Evolutionary conservation across 2,329 filamentous ascomycete genomes (phyloP).

Genomic region (Ceratocystis harringtonii): DNA sequence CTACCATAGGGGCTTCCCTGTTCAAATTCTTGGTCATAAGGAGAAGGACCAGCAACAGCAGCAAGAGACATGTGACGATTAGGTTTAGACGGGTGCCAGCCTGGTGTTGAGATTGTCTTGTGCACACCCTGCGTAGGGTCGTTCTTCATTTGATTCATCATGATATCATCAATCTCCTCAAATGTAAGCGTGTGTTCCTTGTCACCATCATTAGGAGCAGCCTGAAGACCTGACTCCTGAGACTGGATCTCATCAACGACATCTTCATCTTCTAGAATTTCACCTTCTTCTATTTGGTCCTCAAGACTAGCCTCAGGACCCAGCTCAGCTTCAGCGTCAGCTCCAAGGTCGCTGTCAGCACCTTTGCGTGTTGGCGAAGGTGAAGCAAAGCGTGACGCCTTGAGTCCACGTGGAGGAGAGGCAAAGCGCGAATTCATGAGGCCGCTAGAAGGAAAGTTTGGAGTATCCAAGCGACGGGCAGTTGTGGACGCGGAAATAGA

Average conservation of each 20-base stretch:
- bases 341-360: constrained; percentile 19
- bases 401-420: constrained; percentile 27
- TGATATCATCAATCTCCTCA: constrained; percentile 83
- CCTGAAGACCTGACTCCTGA: constrained; percentile 17
- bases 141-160: constrained; percentile 78
- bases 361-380: constrained; percentile 31
- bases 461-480: constrained; percentile 19
- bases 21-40: not conserved
- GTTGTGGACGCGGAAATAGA: not conserved
- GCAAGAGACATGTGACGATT: constrained; percentile 27
- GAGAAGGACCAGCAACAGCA: constrained; percentile 20
- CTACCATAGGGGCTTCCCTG: constrained; percentile 34
- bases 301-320: constrained; percentile 29
- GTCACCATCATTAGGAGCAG: constrained; percentile 21
- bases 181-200: constrained; percentile 37
- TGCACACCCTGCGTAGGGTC: constrained; percentile 63
- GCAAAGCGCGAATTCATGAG: constrained; percentile 36
- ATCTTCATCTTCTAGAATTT: constrained; percentile 18
- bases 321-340: not conserved
- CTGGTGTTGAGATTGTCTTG: constrained; percentile 30
- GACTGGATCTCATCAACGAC: constrained; percentile 14
- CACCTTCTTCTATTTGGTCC: constrained; percentile 22
- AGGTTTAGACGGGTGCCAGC: constrained; percentile 34
- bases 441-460: constrained; percentile 17
- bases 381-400: constrained; percentile 35